Conservation (phyloP, 1,284 basidiomycete species). For the Vanrija sp. region DNA sequence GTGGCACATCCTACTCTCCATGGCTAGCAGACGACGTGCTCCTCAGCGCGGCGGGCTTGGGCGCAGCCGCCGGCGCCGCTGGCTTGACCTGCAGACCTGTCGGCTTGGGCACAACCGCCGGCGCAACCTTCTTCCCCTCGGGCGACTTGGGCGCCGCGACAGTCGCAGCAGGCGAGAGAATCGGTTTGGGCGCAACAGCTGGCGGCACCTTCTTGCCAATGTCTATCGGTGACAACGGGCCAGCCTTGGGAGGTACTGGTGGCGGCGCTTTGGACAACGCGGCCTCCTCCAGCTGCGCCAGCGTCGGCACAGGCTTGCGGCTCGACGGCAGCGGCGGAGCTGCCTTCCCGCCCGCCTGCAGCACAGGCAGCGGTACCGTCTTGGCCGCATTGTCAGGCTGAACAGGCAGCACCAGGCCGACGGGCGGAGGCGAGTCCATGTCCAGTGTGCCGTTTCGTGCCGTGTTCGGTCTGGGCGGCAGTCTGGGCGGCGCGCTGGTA, state of each 20-base stretch:
- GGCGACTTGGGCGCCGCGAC: not conserved
- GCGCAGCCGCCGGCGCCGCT: no score
- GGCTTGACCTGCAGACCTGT: no score
- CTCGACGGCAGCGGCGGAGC: not conserved
- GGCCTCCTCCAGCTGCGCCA: not conserved
- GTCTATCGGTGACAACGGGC: not conserved
- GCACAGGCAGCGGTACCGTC: no score
- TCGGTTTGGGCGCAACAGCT: not conserved
- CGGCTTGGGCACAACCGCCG: not conserved
- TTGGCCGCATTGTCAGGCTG: constrained; percentile 7
- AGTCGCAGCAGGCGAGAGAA: not conserved
- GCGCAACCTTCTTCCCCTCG: not conserved
- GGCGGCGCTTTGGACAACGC: constrained; percentile 4
- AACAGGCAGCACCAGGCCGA: constrained; percentile 4
- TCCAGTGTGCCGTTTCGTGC: constrained; percentile 9
- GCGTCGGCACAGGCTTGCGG: not conserved
- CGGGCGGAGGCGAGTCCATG: constrained; percentile 10
- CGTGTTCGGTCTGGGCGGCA: not conserved
- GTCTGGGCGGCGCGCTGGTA: not conserved
- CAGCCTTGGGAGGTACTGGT: constrained; percentile 15
- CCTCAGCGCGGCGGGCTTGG: no score
- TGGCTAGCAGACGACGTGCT: no score
- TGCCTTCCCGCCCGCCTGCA: not conserved
- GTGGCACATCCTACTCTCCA: no score
- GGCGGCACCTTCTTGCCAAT: constrained; percentile 11